Conservation (phyloP, 2,329 filamentous ascomycete species). For the Bipolaris gigantea region DNA sequence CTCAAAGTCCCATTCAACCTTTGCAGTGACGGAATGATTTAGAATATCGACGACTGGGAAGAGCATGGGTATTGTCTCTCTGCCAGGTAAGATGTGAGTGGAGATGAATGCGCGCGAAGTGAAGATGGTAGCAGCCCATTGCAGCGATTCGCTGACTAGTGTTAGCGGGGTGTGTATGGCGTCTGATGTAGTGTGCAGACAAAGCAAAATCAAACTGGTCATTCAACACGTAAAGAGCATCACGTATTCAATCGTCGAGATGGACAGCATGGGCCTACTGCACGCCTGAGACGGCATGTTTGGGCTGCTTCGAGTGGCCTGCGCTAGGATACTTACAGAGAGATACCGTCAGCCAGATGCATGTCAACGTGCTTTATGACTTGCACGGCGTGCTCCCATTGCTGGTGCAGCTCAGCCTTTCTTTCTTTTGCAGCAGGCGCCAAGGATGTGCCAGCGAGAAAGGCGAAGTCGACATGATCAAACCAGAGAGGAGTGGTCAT, state of each 20-base stretch:
- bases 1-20: conserved; percentile 51
- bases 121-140: conserved; percentile 57
- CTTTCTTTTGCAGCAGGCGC: conserved; percentile 28
- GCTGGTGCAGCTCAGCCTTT: conserved; percentile 21
- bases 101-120: conserved; percentile 57
- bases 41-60: conserved; percentile 55
- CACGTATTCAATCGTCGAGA: background rate
- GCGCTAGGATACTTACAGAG: conserved; percentile 29
- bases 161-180: conserved; percentile 18
- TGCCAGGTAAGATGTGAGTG: conserved; percentile 33
- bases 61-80: conserved; percentile 45
- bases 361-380: conserved; percentile 24
- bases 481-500: conserved; percentile 47
- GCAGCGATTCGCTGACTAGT: conserved; percentile 48
- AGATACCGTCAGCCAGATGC: conserved; percentile 18
- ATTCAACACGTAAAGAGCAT: background rate
- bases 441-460: conserved; percentile 43
- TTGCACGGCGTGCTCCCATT: conserved; percentile 29
- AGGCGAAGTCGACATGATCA: conserved; percentile 37
- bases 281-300: background rate
- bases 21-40: conserved; percentile 52
- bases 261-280: background rate
- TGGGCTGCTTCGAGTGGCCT: background rate
- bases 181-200: conserved; percentile 1
- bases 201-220: background rate